Conservation (phyloP, 108 stramenopile species). For the Stephanodiscus minutulus region DNA sequence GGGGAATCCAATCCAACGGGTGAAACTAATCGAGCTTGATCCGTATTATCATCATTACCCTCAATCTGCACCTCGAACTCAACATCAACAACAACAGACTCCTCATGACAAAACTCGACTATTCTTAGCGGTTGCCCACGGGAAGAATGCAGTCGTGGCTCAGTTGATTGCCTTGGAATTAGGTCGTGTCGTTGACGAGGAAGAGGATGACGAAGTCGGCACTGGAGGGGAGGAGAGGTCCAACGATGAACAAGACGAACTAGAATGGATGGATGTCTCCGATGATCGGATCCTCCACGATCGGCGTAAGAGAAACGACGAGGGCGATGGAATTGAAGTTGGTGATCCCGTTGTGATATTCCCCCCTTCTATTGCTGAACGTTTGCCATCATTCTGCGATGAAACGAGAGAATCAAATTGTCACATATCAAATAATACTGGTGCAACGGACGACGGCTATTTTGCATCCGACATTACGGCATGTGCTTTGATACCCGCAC, state of each 20-base stretch:
- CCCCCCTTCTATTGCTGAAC: constrained; percentile 25
- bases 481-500: constrained; percentile 43
- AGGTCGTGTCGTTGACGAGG: background rate
- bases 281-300: constrained; percentile 2
- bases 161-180: constrained; percentile 47
- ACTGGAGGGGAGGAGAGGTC: background rate
- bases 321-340: background rate
- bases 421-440: background rate
- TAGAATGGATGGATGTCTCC: constrained; percentile 50
- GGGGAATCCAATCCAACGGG: constrained; percentile 6
- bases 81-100: background rate
- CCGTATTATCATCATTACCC: constrained; percentile 1
- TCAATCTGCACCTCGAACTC: background rate
- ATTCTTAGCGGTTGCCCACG: constrained; percentile 36
- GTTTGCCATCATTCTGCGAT: background rate
- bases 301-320: background rate
- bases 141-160: constrained; percentile 21
- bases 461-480: constrained; percentile 24
- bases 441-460: background rate
- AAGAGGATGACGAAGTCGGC: constrained; percentile 10
- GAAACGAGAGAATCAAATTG: background rate
- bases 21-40: constrained; percentile 39
- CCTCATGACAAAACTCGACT: constrained; percentile 20
- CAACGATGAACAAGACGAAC: background rate
- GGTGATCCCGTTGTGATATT: constrained; percentile 21